Evolutionary conservation across 2,329 filamentous ascomycete genomes (phyloP).

Genomic region (Penicillium sp.): DNA sequence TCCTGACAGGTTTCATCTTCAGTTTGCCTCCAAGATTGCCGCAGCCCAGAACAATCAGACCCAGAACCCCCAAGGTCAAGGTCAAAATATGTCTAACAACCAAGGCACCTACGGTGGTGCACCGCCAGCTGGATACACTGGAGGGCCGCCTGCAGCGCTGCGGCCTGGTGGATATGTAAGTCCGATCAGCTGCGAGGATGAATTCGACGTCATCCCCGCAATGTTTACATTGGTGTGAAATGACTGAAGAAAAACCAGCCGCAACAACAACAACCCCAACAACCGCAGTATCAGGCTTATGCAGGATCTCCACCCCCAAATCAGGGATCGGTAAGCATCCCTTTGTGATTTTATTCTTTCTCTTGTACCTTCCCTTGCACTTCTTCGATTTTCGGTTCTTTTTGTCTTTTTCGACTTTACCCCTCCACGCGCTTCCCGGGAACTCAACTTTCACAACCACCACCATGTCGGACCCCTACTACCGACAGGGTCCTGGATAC

Average conservation of each 20-base stretch:
- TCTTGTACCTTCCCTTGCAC: background rate
- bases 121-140: slow-evolving; percentile 40
- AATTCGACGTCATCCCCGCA: slow-evolving; percentile 25
- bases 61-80: slow-evolving; percentile 2
- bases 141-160: slow-evolving; percentile 35
- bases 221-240: background rate
- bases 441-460: slow-evolving; percentile 4
- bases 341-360: slow-evolving; percentile 13
- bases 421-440: background rate
- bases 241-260: background rate
- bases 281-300: slow-evolving; percentile 59
- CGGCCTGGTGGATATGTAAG: slow-evolving; percentile 54
- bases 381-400: slow-evolving; percentile 2
- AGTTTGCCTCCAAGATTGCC: slow-evolving; percentile 45
- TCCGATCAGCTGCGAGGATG: slow-evolving; percentile 25
- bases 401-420: slow-evolving; percentile 4
- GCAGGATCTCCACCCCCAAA: slow-evolving; percentile 41
- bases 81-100: slow-evolving; percentile 18
- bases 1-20: background rate
- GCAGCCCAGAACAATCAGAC: slow-evolving; percentile 31
- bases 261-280: slow-evolving; percentile 24
- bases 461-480: slow-evolving; percentile 40
- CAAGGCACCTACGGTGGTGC: slow-evolving; percentile 34
- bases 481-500: slow-evolving; percentile 32
- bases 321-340: slow-evolving; percentile 39